These are phyloP conservation scores for Suhomyces taliae DNA, from an alignment of 1,139 yeast genomes.

Conservation along the genomic window DNA sequence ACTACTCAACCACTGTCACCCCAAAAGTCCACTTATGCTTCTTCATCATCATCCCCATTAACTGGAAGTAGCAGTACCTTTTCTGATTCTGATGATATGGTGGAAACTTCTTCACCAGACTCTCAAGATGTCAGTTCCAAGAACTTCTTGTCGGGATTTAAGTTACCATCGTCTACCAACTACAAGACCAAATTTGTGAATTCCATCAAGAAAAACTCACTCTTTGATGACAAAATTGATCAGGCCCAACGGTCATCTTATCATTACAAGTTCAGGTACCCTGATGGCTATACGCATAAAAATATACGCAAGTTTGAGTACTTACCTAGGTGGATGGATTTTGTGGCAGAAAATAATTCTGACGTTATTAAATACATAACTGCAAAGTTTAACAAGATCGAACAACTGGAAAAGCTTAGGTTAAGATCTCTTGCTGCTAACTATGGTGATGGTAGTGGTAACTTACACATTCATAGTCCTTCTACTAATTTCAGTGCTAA, in stretches of 20 bases:
- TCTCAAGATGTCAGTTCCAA: conserved; percentile 1
- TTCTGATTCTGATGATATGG: conserved; percentile 3
- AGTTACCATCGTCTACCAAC: conserved; percentile 24
- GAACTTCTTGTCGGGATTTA: conserved; percentile 19
- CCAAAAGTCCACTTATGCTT: not conserved
- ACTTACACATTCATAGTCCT: conserved; percentile 10
- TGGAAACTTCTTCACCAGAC: conserved; percentile 3
- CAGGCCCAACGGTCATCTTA: conserved; percentile 1
- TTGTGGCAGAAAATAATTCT: conserved; percentile 25
- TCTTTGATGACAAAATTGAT: conserved; percentile 10
- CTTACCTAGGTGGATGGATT: conserved; percentile 52
- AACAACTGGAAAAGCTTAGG: conserved; percentile 49
- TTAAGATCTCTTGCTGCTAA: conserved; percentile 29
- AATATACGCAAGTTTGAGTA: conserved; percentile 17
- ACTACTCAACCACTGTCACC: conserved; percentile 7
- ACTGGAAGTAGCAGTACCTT: conserved; percentile 6
- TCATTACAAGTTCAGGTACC: conserved; percentile 10
- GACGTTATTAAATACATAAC: conserved; percentile 35
- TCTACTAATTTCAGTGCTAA: not conserved
- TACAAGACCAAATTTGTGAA: conserved; percentile 21
- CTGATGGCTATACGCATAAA: conserved; percentile 29
- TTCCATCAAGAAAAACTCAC: conserved; percentile 22
- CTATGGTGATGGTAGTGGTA: conserved; percentile 1
- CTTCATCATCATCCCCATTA: conserved; percentile 7
- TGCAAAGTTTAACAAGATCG: conserved; percentile 47